Conservation (phyloP, 1,284 basidiomycete genomes). For the Ceratobasidium sp. region DNA sequence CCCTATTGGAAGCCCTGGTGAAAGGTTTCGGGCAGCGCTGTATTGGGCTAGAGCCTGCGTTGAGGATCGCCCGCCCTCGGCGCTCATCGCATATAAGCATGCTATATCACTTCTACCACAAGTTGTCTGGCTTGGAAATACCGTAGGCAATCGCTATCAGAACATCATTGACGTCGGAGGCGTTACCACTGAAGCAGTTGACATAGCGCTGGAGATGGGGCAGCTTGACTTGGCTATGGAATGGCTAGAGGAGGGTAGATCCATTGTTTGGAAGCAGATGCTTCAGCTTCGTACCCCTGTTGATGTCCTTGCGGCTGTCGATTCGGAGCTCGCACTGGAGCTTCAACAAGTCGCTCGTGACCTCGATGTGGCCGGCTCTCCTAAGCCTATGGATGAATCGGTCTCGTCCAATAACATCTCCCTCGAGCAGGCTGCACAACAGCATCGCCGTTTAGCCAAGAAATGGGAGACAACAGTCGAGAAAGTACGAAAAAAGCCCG, state of each 20-base stretch:
- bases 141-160: neutral
- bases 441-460: neutral
- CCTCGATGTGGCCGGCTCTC: conserved; percentile 44
- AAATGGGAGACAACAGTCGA: neutral
- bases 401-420: too few species aligned
- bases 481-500: neutral
- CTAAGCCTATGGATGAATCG: neutral
- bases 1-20: too few species aligned
- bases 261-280: conserved; percentile 52
- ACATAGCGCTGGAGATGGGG: neutral
- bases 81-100: neutral
- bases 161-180: neutral
- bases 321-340: neutral
- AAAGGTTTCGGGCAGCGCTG: too few species aligned
- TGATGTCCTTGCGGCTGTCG: conserved; percentile 47
- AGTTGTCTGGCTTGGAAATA: conserved; percentile 10
- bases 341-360: conserved; percentile 10
- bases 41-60: neutral
- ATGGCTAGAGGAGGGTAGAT: conserved; percentile 51
- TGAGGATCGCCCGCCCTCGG: neutral
- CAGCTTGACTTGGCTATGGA: conserved; percentile 46
- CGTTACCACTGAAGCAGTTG: conserved; percentile 1
- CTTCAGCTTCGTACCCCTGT: conserved; percentile 52
- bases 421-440: neutral
- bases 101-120: conserved; percentile 4